Conservation (phyloP, 371 early-diverging fungal genomes). For the Lichtheimia hyalospora region DNA sequence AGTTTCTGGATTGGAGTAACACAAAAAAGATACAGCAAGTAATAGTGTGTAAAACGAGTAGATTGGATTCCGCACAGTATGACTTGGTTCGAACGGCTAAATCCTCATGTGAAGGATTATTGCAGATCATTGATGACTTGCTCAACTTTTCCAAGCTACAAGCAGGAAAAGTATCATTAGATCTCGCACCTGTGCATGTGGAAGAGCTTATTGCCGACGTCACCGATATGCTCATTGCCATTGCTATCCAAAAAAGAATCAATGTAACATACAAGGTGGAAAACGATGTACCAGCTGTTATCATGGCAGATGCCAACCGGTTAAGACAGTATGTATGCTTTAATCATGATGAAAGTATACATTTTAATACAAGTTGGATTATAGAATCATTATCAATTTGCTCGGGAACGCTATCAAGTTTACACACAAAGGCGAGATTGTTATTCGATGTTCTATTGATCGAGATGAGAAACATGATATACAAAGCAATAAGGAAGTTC, state of each 20-base stretch:
- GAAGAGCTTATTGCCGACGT: constrained; percentile 59
- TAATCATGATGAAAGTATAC: neutral
- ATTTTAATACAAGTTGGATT: too few relatives aligned
- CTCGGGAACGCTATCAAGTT: constrained; percentile 43
- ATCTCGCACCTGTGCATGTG: constrained; percentile 44
- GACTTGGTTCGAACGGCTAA: constrained; percentile 62
- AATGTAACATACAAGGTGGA: constrained; percentile 46
- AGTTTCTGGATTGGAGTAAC: too few relatives aligned
- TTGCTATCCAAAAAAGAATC: constrained; percentile 53
- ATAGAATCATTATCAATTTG: constrained; percentile 36
- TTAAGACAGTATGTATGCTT: constrained; percentile 30
- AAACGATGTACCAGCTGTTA: constrained; percentile 30
- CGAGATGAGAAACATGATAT: neutral
- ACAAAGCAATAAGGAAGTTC: constrained; percentile 3
- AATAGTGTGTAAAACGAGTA: too few relatives aligned
- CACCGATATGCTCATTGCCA: constrained; percentile 52
- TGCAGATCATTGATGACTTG: constrained; percentile 63
- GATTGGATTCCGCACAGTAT: constrained; percentile 50
- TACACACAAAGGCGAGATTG: constrained; percentile 1
- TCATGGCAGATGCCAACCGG: constrained; percentile 51
- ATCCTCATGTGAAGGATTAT: constrained; percentile 57
- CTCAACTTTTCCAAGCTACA: constrained; percentile 66
- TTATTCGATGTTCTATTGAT: constrained; percentile 34
- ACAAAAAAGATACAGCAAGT: too few relatives aligned
- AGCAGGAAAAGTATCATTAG: constrained; percentile 60